phyloP scores from a whole-genome alignment of 371 early-diverging fungal species.

The Mortierella sp. region DNA sequence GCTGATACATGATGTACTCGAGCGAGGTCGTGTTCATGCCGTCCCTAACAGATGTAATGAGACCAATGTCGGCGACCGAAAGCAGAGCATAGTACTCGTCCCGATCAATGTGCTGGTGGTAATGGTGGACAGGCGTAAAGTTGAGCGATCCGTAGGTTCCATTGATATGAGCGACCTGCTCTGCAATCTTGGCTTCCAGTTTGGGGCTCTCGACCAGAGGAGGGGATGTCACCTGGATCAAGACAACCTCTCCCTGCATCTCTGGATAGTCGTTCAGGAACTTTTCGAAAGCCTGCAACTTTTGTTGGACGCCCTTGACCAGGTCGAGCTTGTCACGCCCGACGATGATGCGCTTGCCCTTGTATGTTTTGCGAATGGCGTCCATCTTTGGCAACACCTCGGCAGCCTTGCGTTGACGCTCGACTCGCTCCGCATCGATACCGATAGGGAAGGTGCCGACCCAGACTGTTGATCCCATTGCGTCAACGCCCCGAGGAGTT shows the following conservation, averaged over 20 bases:
- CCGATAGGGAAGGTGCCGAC: constrained; percentile 98
- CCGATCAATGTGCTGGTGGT: constrained; percentile 93
- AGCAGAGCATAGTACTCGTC: constrained; percentile 97
- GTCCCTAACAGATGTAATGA: constrained; percentile 97
- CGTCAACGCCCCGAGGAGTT: constrained; percentile 85
- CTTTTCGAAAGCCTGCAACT: constrained; percentile 94
- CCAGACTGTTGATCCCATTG: constrained; percentile 79
- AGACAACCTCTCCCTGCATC: constrained; percentile 89
- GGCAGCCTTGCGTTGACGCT: constrained; percentile 59
- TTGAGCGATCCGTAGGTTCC: constrained; percentile 95
- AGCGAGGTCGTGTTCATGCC: constrained; percentile 99
- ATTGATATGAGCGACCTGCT: constrained; percentile 94
- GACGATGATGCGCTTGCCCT: constrained; percentile 96
- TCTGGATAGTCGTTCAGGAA: constrained; percentile 93
- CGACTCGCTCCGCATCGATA: constrained; percentile 82
- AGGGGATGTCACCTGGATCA: constrained; percentile 86
- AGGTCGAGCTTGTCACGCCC: constrained; percentile 99
- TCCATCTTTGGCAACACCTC: constrained; percentile 79
- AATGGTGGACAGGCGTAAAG: constrained; percentile 95
- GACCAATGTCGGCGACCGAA: constrained; percentile 93
- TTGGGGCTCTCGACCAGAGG: constrained; percentile 69
- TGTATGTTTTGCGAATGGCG: constrained; percentile 86
- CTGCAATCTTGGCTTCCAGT: constrained; percentile 89
- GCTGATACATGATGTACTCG: constrained; percentile 98
- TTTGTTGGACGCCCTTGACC: constrained; percentile 98